Conservation (phyloP, 148 eudicot genomes). For the Heliamphora exappendiculata region DNA sequence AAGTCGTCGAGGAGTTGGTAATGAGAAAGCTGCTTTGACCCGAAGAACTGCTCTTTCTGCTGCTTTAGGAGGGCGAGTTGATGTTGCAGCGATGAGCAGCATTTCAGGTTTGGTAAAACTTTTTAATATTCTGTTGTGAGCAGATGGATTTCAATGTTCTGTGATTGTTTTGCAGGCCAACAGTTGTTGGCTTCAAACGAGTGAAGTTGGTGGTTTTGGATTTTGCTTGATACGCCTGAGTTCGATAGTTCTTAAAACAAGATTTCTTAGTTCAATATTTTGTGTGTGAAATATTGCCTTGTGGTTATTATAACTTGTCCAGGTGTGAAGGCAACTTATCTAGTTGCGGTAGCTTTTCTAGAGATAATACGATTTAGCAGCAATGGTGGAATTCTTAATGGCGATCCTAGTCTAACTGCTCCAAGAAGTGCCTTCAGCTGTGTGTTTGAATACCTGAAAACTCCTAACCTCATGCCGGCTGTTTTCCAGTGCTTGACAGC, state of each 20-base stretch:
- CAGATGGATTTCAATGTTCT: neutral
- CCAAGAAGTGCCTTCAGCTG: constrained; percentile 94
- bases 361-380: constrained; percentile 97
- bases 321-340: constrained; percentile 99
- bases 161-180: constrained; percentile 1
- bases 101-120: constrained; percentile 61
- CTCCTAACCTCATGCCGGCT: constrained; percentile 89
- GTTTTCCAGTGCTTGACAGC: constrained; percentile 94
- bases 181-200: neutral
- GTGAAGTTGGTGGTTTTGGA: constrained; percentile 1
- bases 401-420: constrained; percentile 50
- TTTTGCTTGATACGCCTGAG: neutral
- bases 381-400: constrained; percentile 96
- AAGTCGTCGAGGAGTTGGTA: constrained; percentile 78
- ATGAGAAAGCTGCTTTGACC: constrained; percentile 89
- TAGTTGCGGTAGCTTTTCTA: constrained; percentile 91
- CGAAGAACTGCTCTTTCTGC: constrained; percentile 95
- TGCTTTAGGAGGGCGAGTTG: constrained; percentile 94
- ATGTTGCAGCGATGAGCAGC: constrained; percentile 80
- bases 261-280: neutral
- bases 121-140: neutral
- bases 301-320: constrained; percentile 18
- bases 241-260: neutral
- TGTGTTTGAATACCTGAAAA: constrained; percentile 92
- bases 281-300: constrained; percentile 12